phyloP scores from a whole-genome alignment of 1,139 yeast species.

The Scheffersomyces stambukii region DNA sequence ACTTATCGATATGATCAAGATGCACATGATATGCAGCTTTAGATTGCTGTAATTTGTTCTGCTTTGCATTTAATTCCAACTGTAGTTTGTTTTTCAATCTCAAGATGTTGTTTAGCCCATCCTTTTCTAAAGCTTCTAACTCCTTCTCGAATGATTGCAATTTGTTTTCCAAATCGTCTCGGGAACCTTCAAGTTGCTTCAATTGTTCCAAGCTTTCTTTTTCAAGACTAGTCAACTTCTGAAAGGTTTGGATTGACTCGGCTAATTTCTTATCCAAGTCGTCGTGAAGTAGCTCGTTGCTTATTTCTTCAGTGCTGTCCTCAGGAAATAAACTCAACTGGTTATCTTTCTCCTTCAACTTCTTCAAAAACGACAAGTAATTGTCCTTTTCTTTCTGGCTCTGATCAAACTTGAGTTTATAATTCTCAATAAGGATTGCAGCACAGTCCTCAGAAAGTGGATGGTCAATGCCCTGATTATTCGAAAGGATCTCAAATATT shows the following conservation, averaged over 20 bases:
- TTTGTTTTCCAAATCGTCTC: constrained; percentile 36
- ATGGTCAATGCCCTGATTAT: constrained; percentile 74
- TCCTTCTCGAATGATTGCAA: constrained; percentile 35
- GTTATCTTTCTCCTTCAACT: constrained; percentile 51
- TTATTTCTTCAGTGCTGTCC: constrained; percentile 6
- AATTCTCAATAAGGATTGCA: constrained; percentile 56
- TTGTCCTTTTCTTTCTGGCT: constrained; percentile 75
- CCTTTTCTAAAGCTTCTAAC: constrained; percentile 30
- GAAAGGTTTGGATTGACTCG: constrained; percentile 39
- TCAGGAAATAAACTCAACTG: constrained; percentile 8
- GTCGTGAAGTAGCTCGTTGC: constrained; percentile 9
- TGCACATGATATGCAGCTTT: constrained; percentile 60
- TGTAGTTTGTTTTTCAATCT: constrained; percentile 49
- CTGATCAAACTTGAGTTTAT: constrained; percentile 69
- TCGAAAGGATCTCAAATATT: constrained; percentile 49
- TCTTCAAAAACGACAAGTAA: constrained; percentile 68
- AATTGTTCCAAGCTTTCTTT: constrained; percentile 39
- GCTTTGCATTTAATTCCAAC: constrained; percentile 43
- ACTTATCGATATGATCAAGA: constrained; percentile 59
- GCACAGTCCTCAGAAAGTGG: constrained; percentile 92
- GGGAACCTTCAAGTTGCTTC: constrained; percentile 39
- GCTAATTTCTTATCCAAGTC: constrained; percentile 34
- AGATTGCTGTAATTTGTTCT: constrained; percentile 54
- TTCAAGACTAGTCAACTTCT: constrained; percentile 29
- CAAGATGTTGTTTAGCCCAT: constrained; percentile 42